Evolutionary conservation across 345 rosid genomes (phyloP).

Genomic region (Eucalyptus guilfoylei): DNA sequence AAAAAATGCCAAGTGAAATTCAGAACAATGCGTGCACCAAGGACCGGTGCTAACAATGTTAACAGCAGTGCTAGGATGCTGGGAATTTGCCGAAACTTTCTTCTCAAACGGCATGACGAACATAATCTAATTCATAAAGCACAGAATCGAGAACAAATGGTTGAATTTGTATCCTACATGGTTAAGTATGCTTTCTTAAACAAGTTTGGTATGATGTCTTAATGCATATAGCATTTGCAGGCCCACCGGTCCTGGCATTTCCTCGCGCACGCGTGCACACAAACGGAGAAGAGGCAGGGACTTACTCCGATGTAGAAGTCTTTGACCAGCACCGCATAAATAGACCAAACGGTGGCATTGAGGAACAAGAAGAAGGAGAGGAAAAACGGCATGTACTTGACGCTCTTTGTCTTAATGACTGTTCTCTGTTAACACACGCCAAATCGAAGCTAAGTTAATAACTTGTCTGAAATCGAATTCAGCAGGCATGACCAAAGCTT

Average conservation of each 20-base stretch:
- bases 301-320: slow-evolving; percentile 33
- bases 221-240: neutral
- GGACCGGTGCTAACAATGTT: neutral
- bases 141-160: neutral
- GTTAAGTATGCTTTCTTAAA: neutral
- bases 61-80: neutral
- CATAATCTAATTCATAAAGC: neutral
- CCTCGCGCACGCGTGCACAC: neutral
- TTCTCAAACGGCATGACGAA: neutral
- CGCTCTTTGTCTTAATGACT: slow-evolving; percentile 18
- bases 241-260: neutral
- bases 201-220: neutral
- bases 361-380: slow-evolving; percentile 25
- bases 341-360: slow-evolving; percentile 18
- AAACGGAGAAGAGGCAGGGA: neutral
- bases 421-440: slow-evolving; percentile 3
- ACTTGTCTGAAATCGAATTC: neutral
- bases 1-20: neutral
- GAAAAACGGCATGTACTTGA: slow-evolving; percentile 31
- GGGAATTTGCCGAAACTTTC: neutral
- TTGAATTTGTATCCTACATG: neutral
- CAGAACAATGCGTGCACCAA: neutral
- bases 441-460: neutral
- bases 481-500: neutral
- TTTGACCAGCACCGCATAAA: slow-evolving; percentile 11